Evolutionary conservation across 768 basidiomycete species (phyloP).

Genomic region (Rhizopogon roseolus): DNA sequence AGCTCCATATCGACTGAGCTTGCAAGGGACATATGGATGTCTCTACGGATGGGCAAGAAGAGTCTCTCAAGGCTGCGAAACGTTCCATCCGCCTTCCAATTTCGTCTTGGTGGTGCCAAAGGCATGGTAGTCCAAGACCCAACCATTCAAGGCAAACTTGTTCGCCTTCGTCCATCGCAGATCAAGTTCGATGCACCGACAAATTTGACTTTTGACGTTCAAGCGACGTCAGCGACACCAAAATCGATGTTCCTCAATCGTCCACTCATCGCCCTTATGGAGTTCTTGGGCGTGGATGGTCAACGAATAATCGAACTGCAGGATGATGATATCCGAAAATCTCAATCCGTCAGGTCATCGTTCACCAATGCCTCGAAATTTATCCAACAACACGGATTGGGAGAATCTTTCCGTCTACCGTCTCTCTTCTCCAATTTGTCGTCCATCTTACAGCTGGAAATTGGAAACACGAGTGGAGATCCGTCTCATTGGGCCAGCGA

Average conservation of each 20-base stretch:
- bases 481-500: slow-evolving; percentile 22
- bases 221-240: slow-evolving; percentile 39
- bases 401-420: slow-evolving; percentile 40
- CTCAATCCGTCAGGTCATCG: slow-evolving; percentile 28
- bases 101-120: slow-evolving; percentile 43
- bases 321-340: slow-evolving; percentile 29
- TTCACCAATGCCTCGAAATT: slow-evolving; percentile 33
- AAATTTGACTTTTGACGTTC: slow-evolving; percentile 42
- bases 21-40: slow-evolving; percentile 28
- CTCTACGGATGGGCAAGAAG: slow-evolving; percentile 25
- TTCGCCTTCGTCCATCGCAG: slow-evolving; percentile 48
- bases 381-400: slow-evolving; percentile 41
- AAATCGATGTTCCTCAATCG: slow-evolving; percentile 40
- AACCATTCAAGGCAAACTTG: slow-evolving; percentile 26
- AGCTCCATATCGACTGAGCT: slow-evolving; percentile 40
- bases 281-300: slow-evolving; percentile 34
- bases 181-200: slow-evolving; percentile 57
- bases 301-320: slow-evolving; percentile 35
- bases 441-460: slow-evolving; percentile 25
- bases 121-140: slow-evolving; percentile 44
- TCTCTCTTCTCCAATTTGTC: slow-evolving; percentile 36
- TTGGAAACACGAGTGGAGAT: slow-evolving; percentile 7
- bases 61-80: not conserved
- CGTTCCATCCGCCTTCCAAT: slow-evolving; percentile 38
- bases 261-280: slow-evolving; percentile 44